Evolutionary conservation across 2,329 filamentous ascomycete genomes (phyloP).

Genomic region (Aspergillus luchuensis): DNA sequence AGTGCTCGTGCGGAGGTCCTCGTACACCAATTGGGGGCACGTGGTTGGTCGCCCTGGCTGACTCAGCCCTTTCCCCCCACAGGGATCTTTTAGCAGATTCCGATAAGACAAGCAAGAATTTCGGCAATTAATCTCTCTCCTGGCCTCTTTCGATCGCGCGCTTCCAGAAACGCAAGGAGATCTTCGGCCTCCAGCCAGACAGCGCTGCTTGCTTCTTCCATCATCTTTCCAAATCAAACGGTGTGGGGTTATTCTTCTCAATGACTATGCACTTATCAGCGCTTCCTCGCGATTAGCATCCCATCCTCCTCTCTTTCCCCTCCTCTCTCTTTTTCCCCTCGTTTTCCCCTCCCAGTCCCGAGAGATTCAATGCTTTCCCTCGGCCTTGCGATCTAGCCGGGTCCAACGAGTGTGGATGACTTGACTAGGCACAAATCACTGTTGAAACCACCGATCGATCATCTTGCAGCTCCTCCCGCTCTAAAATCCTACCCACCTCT

Average conservation of each 20-base stretch:
- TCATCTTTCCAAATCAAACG: background rate
- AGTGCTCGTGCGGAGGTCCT: no score
- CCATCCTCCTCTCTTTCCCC: background rate
- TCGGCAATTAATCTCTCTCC: background rate
- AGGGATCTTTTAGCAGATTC: no score
- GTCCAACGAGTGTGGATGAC: background rate
- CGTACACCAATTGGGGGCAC: no score
- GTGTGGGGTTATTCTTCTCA: background rate
- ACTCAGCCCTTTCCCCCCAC: no score
- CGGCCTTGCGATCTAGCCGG: slow-evolving; percentile 1
- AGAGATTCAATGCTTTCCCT: background rate
- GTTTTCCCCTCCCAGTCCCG: no score
- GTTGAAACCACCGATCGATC: background rate
- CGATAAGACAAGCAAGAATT: background rate
- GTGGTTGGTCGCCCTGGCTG: no score
- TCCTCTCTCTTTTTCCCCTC: no score
- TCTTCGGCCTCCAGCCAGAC: background rate
- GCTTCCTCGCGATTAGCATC: background rate
- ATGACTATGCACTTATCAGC: slow-evolving; percentile 1
- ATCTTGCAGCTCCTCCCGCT: background rate
- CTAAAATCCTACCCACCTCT: background rate
- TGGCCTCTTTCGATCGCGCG: background rate
- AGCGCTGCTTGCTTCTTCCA: background rate
- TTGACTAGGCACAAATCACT: background rate
- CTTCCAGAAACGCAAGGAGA: slow-evolving; percentile 3